phyloP scores from a whole-genome alignment of 1,284 basidiomycete genomes.

The Calocybe gambosa region DNA sequence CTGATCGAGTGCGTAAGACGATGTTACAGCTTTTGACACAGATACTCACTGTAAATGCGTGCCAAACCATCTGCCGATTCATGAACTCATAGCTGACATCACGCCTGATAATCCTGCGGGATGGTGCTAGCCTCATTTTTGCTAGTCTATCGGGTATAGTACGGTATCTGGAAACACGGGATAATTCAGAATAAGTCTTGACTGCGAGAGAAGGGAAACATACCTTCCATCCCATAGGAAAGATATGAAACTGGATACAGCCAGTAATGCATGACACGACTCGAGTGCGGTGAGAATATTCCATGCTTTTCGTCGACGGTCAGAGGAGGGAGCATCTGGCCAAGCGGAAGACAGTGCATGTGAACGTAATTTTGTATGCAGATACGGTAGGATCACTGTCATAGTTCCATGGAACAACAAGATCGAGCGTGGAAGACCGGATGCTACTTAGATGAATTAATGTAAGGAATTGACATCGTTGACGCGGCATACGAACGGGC shows the following conservation, averaged over 20 bases:
- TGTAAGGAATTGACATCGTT: conserved; percentile 11
- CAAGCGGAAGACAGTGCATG: conserved; percentile 81
- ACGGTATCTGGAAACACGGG: conserved; percentile 58
- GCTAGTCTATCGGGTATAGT: conserved; percentile 81
- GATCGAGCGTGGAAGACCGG: conserved; percentile 52
- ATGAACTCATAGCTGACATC: conserved; percentile 98
- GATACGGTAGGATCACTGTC: conserved; percentile 76
- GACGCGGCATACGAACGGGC: conserved; percentile 28
- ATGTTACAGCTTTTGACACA: neutral
- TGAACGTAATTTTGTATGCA: conserved; percentile 66
- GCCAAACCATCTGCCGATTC: conserved; percentile 99
- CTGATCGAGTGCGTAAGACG: conserved; percentile 36
- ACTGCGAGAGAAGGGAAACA: conserved; percentile 21
- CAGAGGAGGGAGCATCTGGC: conserved; percentile 83
- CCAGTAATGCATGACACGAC: conserved; percentile 52
- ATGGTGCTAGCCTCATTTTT: conserved; percentile 73
- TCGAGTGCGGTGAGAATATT: conserved; percentile 64
- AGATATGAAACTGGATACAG: conserved; percentile 71
- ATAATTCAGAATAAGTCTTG: neutral
- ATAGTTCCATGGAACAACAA: conserved; percentile 68
- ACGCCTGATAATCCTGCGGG: conserved; percentile 64
- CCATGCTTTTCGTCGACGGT: conserved; percentile 75
- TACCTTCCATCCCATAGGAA: conserved; percentile 88
- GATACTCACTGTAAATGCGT: conserved; percentile 86
- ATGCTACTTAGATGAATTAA: conserved; percentile 36